Evolutionary conservation across 345 rosid species (phyloP).

Genomic region (Salix viminalis): DNA sequence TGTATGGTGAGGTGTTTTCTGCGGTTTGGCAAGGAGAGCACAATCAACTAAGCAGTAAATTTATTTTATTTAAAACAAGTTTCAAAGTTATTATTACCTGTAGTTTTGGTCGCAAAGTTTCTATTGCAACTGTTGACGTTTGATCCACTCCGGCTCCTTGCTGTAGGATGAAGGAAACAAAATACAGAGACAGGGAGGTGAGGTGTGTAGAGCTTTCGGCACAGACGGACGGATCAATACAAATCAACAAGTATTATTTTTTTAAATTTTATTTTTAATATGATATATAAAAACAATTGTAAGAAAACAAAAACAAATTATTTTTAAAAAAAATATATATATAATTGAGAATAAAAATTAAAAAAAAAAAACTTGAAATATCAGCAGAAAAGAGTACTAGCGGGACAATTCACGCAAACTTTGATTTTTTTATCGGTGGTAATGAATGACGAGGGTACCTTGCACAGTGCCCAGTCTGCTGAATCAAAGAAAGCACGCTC

Average conservation of each 20-base stretch:
- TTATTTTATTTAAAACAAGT: neutral
- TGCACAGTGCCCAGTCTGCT: slow-evolving; percentile 83
- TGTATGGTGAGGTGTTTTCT: slow-evolving; percentile 74
- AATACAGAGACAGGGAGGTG: neutral
- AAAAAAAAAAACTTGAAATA: too few species aligned
- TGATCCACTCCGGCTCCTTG: slow-evolving; percentile 57
- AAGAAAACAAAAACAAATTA: too few species aligned
- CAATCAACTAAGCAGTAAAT: neutral
- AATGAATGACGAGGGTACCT: slow-evolving; percentile 37
- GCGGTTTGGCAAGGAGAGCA: slow-evolving; percentile 5
- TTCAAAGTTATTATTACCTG: slow-evolving; percentile 32
- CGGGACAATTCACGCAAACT: neutral
- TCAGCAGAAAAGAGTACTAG: neutral
- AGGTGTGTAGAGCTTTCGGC: neutral
- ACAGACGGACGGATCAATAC: neutral
- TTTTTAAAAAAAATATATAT: too few species aligned
- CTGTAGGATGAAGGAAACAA: slow-evolving; percentile 26
- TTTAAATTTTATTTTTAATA: too few species aligned
- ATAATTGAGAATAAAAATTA: too few species aligned
- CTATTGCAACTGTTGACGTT: slow-evolving; percentile 47
- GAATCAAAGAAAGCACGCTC: slow-evolving; percentile 91
- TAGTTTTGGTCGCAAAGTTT: slow-evolving; percentile 65
- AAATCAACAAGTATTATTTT: neutral
- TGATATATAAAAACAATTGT: too few species aligned
- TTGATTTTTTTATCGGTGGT: neutral